Conservation (phyloP, 2,329 filamentous ascomycete genomes). For the Chaetothyriales sp. region DNA sequence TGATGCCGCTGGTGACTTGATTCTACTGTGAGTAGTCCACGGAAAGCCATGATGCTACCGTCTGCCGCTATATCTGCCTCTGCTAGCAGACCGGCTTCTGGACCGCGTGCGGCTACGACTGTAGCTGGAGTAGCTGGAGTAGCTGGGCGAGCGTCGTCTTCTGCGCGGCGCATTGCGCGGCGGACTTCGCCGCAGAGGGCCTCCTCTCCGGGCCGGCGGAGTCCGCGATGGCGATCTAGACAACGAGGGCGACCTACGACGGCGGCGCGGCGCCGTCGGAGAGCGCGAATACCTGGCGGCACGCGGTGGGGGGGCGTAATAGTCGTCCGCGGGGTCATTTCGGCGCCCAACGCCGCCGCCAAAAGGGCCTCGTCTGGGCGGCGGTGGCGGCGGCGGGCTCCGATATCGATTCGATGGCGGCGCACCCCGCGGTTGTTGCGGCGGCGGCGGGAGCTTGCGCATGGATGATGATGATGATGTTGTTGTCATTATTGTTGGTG, state of each 20-base stretch:
- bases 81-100: conserved; percentile 32
- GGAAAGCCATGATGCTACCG: conserved; percentile 10
- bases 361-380: conserved; percentile 23
- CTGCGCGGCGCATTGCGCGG: conserved; percentile 25
- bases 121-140: conserved; percentile 47
- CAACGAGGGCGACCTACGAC: conserved; percentile 25
- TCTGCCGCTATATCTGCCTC: conserved; percentile 33
- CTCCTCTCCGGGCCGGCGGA: conserved; percentile 23
- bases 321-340: conserved; percentile 33
- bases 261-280: conserved; percentile 25
- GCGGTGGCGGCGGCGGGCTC: conserved; percentile 17
- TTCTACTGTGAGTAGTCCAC: no score
- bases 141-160: conserved; percentile 47
- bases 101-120: conserved; percentile 38
- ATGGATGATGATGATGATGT: neutral
- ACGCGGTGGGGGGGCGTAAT: conserved; percentile 47
- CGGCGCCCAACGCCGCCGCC: conserved; percentile 22
- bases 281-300: conserved; percentile 23
- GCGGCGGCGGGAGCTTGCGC: conserved; percentile 12
- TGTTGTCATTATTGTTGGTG: no score
- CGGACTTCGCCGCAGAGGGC: conserved; percentile 24
- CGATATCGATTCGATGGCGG: conserved; percentile 21
- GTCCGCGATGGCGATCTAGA: conserved; percentile 29
- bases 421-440: conserved; percentile 2
- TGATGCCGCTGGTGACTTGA: no score